Evolutionary conservation across 2,329 filamentous ascomycete species (phyloP).

Genomic region (Huntiella decipiens): DNA sequence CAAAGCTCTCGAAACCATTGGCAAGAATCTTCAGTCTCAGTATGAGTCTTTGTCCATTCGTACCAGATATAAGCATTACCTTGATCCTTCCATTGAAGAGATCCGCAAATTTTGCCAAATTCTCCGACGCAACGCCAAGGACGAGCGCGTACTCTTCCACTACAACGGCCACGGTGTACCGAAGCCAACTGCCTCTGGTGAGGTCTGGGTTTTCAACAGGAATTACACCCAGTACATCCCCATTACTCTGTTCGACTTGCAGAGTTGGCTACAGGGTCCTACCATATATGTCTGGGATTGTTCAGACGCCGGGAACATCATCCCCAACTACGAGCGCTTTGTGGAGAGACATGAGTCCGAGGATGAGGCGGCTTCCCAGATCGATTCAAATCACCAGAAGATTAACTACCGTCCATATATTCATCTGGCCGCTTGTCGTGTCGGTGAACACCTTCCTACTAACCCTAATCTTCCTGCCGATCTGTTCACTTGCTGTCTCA

Average conservation of each 20-base stretch:
- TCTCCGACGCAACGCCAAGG: conserved; percentile 77
- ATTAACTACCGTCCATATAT: conserved; percentile 54
- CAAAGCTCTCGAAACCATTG: conserved; percentile 84
- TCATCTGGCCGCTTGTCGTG: conserved; percentile 76
- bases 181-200: conserved; percentile 82
- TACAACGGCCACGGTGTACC: conserved; percentile 98
- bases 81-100: conserved; percentile 93
- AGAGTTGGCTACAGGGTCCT: conserved; percentile 87
- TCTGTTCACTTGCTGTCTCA: conserved; percentile 87
- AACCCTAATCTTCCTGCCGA: conserved; percentile 87
- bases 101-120: conserved; percentile 92
- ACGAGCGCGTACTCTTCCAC: conserved; percentile 90
- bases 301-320: conserved; percentile 86
- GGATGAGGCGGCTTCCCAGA: conserved; percentile 54
- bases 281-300: conserved; percentile 97
- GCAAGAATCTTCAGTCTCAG: conserved; percentile 85
- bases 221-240: conserved; percentile 98
- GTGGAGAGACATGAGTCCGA: conserved; percentile 89
- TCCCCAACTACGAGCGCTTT: conserved; percentile 85
- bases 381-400: conserved; percentile 70
- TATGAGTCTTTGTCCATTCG: conserved; percentile 90
- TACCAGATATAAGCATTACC: conserved; percentile 91
- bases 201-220: conserved; percentile 99
- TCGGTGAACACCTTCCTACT: conserved; percentile 83
- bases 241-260: conserved; percentile 82